These are phyloP conservation scores for Beta vulgaris DNA, from an alignment of 148 eudicot species.

Conservation along the genomic window DNA sequence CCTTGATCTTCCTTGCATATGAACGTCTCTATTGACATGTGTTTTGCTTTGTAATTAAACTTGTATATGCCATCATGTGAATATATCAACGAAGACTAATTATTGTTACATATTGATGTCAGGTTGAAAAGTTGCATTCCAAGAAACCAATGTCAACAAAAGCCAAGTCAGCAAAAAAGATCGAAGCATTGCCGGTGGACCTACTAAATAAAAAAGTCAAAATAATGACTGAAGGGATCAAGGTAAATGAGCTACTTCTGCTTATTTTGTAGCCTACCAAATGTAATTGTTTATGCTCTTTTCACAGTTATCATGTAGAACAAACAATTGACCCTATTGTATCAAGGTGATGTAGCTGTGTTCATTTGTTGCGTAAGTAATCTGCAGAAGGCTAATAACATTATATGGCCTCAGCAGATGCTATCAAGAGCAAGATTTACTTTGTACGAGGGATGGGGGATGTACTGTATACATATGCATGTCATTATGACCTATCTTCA, in stretches of 20 bases:
- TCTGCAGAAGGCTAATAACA: neutral
- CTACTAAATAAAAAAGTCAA: constrained; percentile 64
- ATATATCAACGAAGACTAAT: neutral
- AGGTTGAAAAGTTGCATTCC: constrained; percentile 51
- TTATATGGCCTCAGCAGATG: too few species aligned
- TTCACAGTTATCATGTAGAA: neutral
- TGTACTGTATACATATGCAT: neutral
- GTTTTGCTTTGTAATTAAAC: constrained; percentile 3
- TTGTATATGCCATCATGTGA: neutral
- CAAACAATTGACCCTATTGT: neutral
- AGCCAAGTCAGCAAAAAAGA: constrained; percentile 52
- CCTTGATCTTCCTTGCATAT: neutral
- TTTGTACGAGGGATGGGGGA: neutral
- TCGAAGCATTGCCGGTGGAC: constrained; percentile 50
- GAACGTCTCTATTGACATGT: neutral
- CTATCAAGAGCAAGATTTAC: neutral
- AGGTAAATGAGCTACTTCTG: constrained; percentile 38
- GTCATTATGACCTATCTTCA: neutral
- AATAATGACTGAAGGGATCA: constrained; percentile 68
- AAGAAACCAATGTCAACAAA: constrained; percentile 46
- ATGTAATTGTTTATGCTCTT: neutral
- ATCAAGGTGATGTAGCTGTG: neutral
- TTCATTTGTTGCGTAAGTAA: neutral
- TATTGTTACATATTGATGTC: constrained; percentile 28
- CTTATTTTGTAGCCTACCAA: neutral